Evolutionary conservation across 495 filamentous ascomycete species (phyloP).

Genomic region (Durotheca rogersii): DNA sequence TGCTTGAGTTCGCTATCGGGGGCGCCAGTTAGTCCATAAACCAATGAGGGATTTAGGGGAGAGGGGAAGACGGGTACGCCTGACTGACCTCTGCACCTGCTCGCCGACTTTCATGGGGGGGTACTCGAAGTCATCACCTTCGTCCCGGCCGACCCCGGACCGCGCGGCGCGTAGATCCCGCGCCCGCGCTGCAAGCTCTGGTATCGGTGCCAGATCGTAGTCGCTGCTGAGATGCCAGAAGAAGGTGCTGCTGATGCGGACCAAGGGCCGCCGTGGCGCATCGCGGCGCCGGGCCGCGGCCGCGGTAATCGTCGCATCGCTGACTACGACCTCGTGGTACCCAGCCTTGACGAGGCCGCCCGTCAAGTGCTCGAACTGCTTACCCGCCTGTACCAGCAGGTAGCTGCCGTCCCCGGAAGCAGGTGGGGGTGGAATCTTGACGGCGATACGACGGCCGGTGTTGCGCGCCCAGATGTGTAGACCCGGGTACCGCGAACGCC

Average conservation of each 20-base stretch:
- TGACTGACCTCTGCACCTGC: constrained; percentile 49
- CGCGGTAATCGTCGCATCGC: constrained; percentile 42
- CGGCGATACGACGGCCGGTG: constrained; percentile 50
- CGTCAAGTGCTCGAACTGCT: constrained; percentile 55
- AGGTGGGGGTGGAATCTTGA: constrained; percentile 43
- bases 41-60: too few relatives aligned
- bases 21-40: constrained; percentile 1
- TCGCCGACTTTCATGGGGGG: constrained; percentile 48
- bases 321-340: constrained; percentile 56
- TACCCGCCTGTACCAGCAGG: constrained; percentile 54
- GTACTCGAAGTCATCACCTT: constrained; percentile 48
- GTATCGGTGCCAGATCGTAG: constrained; percentile 46
- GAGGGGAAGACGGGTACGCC: too few relatives aligned
- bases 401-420: constrained; percentile 36
- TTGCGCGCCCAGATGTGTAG: constrained; percentile 57
- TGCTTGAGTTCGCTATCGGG: constrained; percentile 28
- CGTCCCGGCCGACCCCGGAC: constrained; percentile 45
- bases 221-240: constrained; percentile 54
- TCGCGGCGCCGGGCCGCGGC: constrained; percentile 38
- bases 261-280: constrained; percentile 44
- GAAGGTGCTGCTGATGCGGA: constrained; percentile 52
- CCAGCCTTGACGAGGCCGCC: constrained; percentile 55
- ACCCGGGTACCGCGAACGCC: constrained; percentile 54
- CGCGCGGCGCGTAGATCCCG: constrained; percentile 41
- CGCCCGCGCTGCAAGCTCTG: constrained; percentile 40